phyloP scores from a whole-genome alignment of 1,284 basidiomycete species.

The Afroboletus lepidellus region DNA sequence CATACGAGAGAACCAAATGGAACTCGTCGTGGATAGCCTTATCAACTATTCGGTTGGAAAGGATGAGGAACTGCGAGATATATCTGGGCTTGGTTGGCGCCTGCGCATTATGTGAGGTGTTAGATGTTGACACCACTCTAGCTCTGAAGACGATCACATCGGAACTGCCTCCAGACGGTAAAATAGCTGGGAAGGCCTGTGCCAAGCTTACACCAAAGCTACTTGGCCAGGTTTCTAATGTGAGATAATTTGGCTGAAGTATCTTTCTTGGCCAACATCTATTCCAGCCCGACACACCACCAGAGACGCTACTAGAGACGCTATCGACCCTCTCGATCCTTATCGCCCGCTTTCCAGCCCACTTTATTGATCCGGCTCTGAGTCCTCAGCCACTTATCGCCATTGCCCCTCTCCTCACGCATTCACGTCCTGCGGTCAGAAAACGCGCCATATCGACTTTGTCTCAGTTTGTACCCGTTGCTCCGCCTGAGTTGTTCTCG shows the following conservation, averaged over 20 bases:
- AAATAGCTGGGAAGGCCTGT: slow-evolving; percentile 77
- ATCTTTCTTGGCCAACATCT: slow-evolving; percentile 14
- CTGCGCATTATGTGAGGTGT: background rate
- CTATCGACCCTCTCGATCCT: slow-evolving; percentile 91
- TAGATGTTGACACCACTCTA: slow-evolving; percentile 32
- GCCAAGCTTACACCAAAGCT: slow-evolving; percentile 86
- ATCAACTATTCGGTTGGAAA: slow-evolving; percentile 82
- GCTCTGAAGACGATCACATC: slow-evolving; percentile 94
- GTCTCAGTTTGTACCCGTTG: slow-evolving; percentile 75
- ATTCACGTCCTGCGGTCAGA: slow-evolving; percentile 79
- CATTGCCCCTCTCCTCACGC: slow-evolving; percentile 74
- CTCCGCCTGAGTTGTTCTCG: slow-evolving; percentile 54
- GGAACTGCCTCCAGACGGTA: slow-evolving; percentile 80
- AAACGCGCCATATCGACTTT: slow-evolving; percentile 89
- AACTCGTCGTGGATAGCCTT: slow-evolving; percentile 82
- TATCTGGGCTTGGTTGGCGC: slow-evolving; percentile 82
- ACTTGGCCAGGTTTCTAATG: slow-evolving; percentile 73
- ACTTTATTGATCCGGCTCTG: slow-evolving; percentile 57
- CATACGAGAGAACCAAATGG: slow-evolving; percentile 80
- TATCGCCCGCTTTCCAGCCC: slow-evolving; percentile 80
- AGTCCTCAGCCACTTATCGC: slow-evolving; percentile 63
- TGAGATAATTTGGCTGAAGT: slow-evolving; percentile 36
- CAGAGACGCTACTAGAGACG: slow-evolving; percentile 85
- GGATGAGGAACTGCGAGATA: slow-evolving; percentile 90
- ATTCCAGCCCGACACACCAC: slow-evolving; percentile 64